Percentiles rank a stretch among this genome's conserved stretches.
These are phyloP conservation scores for Cicer judaicum DNA, from an alignment of 306 rosid genomes.

Conservation along the genomic window DNA sequence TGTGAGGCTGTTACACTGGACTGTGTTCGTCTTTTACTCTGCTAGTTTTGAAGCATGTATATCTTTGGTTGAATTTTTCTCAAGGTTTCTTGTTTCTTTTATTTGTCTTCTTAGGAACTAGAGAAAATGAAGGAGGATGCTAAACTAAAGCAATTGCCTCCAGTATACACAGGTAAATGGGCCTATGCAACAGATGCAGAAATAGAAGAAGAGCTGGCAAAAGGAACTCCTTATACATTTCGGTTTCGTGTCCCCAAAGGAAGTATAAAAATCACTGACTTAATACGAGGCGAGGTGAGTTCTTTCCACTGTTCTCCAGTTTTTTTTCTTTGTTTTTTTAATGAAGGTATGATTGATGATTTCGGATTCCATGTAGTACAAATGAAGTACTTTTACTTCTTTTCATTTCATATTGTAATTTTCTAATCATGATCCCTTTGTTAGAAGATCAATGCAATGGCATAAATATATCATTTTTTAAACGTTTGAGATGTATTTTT, in stretches of 20 bases:
- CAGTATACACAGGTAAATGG: slow-evolving; percentile 91
- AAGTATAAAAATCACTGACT: slow-evolving; percentile 81
- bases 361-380: not conserved
- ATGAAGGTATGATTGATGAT: slow-evolving; percentile 17
- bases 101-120: slow-evolving; percentile 64
- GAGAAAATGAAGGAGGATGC: slow-evolving; percentile 94
- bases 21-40: slow-evolving; percentile 6
- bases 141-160: slow-evolving; percentile 77
- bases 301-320: slow-evolving; percentile 13
- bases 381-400: slow-evolving; percentile 17
- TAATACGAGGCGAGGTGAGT: slow-evolving; percentile 88
- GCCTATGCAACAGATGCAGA: slow-evolving; percentile 67
- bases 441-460: not conserved
- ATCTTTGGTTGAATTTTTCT: not conserved
- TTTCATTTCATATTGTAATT: slow-evolving; percentile 8
- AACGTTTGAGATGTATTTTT: not conserved
- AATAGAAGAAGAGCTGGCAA: slow-evolving; percentile 73
- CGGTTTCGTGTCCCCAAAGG: slow-evolving; percentile 89
- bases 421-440: not conserved
- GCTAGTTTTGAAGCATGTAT: slow-evolving; percentile 25
- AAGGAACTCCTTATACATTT: slow-evolving; percentile 78
- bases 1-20: slow-evolving; percentile 5
- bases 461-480: not conserved
- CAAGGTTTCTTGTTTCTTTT: slow-evolving; percentile 8
- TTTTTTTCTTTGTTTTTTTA: not conserved